Evolutionary conservation across 495 filamentous ascomycete species (phyloP), one percentile per base, ranked within the genome.

Genomic region (Penicillium dipodomyicola): DNA sequence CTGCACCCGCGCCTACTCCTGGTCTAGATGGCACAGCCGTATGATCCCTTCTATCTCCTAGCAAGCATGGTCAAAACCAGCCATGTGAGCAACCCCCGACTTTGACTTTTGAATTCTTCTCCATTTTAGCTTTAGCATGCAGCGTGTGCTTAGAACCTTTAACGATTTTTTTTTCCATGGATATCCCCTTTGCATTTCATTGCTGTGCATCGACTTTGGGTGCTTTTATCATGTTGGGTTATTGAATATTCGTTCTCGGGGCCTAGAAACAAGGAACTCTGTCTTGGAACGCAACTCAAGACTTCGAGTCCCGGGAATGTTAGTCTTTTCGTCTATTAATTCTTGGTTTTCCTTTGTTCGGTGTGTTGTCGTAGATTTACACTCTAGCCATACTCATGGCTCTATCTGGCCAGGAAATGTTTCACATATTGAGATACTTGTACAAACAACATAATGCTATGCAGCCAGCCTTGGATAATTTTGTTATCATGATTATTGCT

Each of bases 111-210:
- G 42, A 61, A 61, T 27, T 39, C 53, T 52, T 54, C 49, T 56
- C 40, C 57, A 49, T 52, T 56, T 57, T 46, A 66, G 61, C 39
- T 56, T 71, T 71, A 75, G 72, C 72, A 70, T 73, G 57, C 65
- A 73, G 73, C 67, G 65, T 66, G 54, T 69, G 61, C 58, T 67
- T 64, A 64, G 56, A 65, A 65, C 60, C 52, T 52, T 71, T 62
- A 46, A 71, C 62, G 63, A 71, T 56, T 59, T 65, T 67, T 67
- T 56, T 61, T 54, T 20, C 53, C 57, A 65, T 59, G 64, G 67
- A 76, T 74, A 72, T 73, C 69, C 67, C 65, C 57, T 64, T 54
- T 46, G 64, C 67, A 64, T 66, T 58, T 55, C 46, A 43, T 12
- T 62, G 39, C 50, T 44, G 41, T 56, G 54, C 47, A 35, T 51